Conservation (phyloP, 2,329 filamentous ascomycete genomes). For the Stagonosporopsis cucurbitacearum region DNA sequence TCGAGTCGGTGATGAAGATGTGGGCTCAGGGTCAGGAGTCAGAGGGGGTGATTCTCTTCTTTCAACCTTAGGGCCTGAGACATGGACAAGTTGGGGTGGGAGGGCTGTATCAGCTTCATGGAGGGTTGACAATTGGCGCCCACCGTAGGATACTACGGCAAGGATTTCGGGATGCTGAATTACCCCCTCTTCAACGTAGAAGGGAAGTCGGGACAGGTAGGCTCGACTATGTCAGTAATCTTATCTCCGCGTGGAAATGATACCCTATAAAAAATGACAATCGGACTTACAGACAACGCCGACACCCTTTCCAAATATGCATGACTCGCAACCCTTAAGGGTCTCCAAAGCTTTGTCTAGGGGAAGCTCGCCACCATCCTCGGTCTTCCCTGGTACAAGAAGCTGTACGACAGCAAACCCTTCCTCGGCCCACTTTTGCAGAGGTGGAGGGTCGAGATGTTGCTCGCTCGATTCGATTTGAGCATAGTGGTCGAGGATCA, state of each 20-base stretch:
- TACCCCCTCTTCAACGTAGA: constrained; percentile 41
- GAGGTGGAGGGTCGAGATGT: constrained; percentile 60
- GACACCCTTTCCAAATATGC: constrained; percentile 34
- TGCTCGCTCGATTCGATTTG: constrained; percentile 41
- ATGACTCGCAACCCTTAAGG: constrained; percentile 32
- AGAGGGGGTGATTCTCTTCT: constrained; percentile 35
- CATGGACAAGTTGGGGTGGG: constrained; percentile 42
- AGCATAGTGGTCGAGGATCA: constrained; percentile 51
- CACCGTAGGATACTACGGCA: constrained; percentile 43
- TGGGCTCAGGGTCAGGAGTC: constrained; percentile 18
- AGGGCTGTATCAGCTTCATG: constrained; percentile 20
- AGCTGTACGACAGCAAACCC: constrained; percentile 69
- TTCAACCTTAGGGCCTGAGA: constrained; percentile 27
- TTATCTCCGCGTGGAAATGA: neutral
- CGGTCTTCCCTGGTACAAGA: constrained; percentile 40
- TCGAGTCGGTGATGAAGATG: constrained; percentile 11
- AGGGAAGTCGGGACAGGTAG: constrained; percentile 41
- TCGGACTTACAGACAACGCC: constrained; percentile 40
- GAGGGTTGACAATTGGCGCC: constrained; percentile 36
- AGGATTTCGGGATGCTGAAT: constrained; percentile 36
- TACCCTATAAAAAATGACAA: neutral
- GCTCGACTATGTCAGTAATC: constrained; percentile 23
- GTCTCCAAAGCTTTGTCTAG: constrained; percentile 35
- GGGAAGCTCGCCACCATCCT: constrained; percentile 44
- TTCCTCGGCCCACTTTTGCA: constrained; percentile 75